These are phyloP conservation scores for Trametopsis cervina DNA, from an alignment of 768 basidiomycete genomes.

Conservation along the genomic window DNA sequence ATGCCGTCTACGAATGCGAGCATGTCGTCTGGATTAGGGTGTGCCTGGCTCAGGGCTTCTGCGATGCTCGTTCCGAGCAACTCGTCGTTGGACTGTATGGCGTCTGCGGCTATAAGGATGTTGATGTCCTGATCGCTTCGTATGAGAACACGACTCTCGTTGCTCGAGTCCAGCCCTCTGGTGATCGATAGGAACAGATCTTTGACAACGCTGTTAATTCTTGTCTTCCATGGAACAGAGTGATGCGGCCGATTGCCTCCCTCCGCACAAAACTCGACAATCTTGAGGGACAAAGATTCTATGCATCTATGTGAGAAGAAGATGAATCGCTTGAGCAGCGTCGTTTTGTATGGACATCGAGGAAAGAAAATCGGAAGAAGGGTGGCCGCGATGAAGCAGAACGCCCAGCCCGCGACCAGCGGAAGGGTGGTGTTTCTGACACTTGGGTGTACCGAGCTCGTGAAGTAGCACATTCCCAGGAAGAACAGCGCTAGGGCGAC, in stretches of 20 bases:
- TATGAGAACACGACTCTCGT: not conserved
- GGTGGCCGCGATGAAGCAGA: not conserved
- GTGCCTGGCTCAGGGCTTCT: not conserved
- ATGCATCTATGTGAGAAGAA: not conserved
- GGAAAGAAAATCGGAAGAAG: not conserved
- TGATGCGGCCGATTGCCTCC: too few relatives aligned
- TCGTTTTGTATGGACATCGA: not conserved
- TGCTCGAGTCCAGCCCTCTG: not conserved
- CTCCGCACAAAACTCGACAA: not conserved
- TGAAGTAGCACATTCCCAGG: constrained; percentile 15
- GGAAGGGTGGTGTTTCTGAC: constrained; percentile 2
- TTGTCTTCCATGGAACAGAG: too few relatives aligned
- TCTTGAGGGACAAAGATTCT: not conserved
- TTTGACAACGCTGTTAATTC: too few relatives aligned
- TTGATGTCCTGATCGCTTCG: not conserved
- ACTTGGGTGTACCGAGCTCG: constrained; percentile 6
- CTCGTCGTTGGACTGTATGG: not conserved
- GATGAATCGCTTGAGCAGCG: not conserved
- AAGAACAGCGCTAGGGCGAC: constrained; percentile 14
- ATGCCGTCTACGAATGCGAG: not conserved
- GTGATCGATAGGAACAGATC: too few relatives aligned
- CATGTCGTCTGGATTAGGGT: not conserved
- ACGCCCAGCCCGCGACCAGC: constrained; percentile 1
- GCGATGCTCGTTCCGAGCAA: not conserved
- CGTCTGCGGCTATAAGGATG: not conserved